A percentile compares a stretch with the other conserved stretches of the same genome.
Conservation (phyloP, 352 stramenopile species). For the Peronospora belbahrii region DNA sequence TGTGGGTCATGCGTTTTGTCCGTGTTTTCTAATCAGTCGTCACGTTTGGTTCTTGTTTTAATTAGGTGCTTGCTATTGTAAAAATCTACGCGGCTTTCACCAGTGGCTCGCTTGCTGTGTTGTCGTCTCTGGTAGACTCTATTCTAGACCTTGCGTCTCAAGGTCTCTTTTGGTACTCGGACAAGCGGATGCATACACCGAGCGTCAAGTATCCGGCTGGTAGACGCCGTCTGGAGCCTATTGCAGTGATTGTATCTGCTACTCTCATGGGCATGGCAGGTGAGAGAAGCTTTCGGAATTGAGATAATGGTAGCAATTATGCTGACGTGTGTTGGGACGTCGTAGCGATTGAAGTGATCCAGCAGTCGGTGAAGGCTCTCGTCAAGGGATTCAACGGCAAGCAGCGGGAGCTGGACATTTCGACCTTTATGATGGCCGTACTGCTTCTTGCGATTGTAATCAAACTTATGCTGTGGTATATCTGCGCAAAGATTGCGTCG, state of each 20-base stretch:
- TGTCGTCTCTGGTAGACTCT: slow-evolving; percentile 92
- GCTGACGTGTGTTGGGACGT: slow-evolving; percentile 4
- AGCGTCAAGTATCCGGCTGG: slow-evolving; percentile 92
- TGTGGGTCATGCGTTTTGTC: not conserved
- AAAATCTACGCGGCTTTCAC: slow-evolving; percentile 75
- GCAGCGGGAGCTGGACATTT: slow-evolving; percentile 63
- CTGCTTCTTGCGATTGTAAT: slow-evolving; percentile 65
- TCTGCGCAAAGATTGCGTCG: slow-evolving; percentile 60
- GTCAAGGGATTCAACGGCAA: slow-evolving; percentile 55
- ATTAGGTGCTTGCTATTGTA: slow-evolving; percentile 43
- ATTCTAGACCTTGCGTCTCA: slow-evolving; percentile 92
- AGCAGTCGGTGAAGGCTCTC: slow-evolving; percentile 84
- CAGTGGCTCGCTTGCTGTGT: slow-evolving; percentile 88
- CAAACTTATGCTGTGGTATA: slow-evolving; percentile 78
- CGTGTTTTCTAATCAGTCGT: slow-evolving; percentile 2
- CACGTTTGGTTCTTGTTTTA: not conserved
- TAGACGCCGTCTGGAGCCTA: slow-evolving; percentile 87
- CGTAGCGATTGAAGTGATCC: slow-evolving; percentile 89
- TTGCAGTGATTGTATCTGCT: slow-evolving; percentile 93
- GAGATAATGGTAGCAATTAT: not conserved
- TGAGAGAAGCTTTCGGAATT: slow-evolving; percentile 10
- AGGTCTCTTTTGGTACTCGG: slow-evolving; percentile 90
- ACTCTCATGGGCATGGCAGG: slow-evolving; percentile 95
- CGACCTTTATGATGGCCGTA: slow-evolving; percentile 53
- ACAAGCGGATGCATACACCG: slow-evolving; percentile 86